Base-by-base conservation (phyloP, 768 basidiomycete species). In the Calocybe indica region DNA sequence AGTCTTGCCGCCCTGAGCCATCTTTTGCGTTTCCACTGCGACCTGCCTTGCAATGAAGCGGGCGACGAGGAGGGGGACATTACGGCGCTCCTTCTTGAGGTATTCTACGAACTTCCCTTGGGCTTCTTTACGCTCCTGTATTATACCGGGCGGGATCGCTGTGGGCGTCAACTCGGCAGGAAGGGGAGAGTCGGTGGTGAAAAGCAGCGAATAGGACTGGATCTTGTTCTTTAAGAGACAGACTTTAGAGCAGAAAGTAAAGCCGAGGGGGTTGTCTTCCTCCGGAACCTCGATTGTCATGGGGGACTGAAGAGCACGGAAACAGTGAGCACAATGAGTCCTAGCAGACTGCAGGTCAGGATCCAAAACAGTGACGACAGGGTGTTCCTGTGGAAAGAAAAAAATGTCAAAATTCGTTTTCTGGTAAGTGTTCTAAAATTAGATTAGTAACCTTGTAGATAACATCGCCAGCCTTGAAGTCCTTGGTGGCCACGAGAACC, bases 1-100 rank as follows among this genome's bases (percentile, higher is more conserved):
- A 37, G 57, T 50, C 50, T 52, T 54, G 32, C 40, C 36, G 43
- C 50, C 30, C 43, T 52, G 44, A 58, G 75, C 57, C 58, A 87
- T 62, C 58, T 85, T 88, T 40, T 68, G 62, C 0, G 76, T 82
- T 58, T 89, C 85, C 22, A 71, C 65, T 29, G 76, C 73, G 29
- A 92, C 76, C 59, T 89, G 86, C 40, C 85, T 72, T 12, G 82
- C 86, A 51, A 89, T 73, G 61, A 88, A 83, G 35, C 83, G 78
- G 28, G 84, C 81, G 42, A 82, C 79, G 33, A 92, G 75, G 34
- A 85, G 63, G 2, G 79, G 75, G 6, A 65, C 68, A 28, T 72
- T 65, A 42, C 68, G 65, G 5, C 56, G 60, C 44, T 73, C 70
- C 33, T 74, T 67, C 57, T 75, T 76, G 52, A 88, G 55, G 55